Conservation (phyloP, 192 early-diverging fungal genomes). For the Coemansia sp. region DNA sequence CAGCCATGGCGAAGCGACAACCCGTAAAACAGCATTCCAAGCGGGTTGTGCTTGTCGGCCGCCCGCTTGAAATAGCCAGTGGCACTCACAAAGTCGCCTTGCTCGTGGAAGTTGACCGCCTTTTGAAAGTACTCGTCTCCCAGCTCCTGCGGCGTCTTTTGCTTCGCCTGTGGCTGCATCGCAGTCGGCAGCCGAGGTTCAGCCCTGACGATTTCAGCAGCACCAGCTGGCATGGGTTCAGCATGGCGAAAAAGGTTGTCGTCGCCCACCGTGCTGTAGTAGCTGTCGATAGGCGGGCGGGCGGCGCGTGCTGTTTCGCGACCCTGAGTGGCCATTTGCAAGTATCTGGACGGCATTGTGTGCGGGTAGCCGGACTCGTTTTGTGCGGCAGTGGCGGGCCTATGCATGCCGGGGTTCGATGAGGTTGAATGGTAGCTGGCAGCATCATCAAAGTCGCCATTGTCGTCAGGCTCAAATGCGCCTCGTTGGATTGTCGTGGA, state of each 20-base stretch:
- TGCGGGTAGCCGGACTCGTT: slow-evolving; percentile 22
- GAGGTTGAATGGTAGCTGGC: slow-evolving; percentile 56
- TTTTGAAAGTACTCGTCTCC: slow-evolving; percentile 65
- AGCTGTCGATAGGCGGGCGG: slow-evolving; percentile 26
- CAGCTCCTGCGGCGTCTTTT: slow-evolving; percentile 32
- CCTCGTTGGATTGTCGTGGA: slow-evolving; percentile 13
- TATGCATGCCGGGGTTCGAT: slow-evolving; percentile 37
- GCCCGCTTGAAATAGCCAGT: slow-evolving; percentile 69
- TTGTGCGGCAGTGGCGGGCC: slow-evolving; percentile 7
- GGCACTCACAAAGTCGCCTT: slow-evolving; percentile 67
- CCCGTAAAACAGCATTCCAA: slow-evolving; percentile 73
- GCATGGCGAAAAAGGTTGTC: slow-evolving; percentile 22
- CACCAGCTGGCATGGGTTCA: not conserved
- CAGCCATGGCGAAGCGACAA: slow-evolving; percentile 76
- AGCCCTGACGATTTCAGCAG: not conserved
- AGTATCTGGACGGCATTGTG: slow-evolving; percentile 34
- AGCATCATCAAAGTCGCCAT: slow-evolving; percentile 51
- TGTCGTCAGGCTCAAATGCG: slow-evolving; percentile 24
- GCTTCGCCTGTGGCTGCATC: slow-evolving; percentile 4
- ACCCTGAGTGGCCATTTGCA: slow-evolving; percentile 30
- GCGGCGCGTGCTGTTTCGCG: slow-evolving; percentile 12
- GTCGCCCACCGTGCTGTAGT: slow-evolving; percentile 35
- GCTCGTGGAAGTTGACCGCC: slow-evolving; percentile 68
- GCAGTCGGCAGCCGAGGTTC: slow-evolving; percentile 11
- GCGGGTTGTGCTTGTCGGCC: slow-evolving; percentile 60